phyloP scores from a whole-genome alignment of 768 basidiomycete genomes.

The Phanerodontia chrysosporium region DNA sequence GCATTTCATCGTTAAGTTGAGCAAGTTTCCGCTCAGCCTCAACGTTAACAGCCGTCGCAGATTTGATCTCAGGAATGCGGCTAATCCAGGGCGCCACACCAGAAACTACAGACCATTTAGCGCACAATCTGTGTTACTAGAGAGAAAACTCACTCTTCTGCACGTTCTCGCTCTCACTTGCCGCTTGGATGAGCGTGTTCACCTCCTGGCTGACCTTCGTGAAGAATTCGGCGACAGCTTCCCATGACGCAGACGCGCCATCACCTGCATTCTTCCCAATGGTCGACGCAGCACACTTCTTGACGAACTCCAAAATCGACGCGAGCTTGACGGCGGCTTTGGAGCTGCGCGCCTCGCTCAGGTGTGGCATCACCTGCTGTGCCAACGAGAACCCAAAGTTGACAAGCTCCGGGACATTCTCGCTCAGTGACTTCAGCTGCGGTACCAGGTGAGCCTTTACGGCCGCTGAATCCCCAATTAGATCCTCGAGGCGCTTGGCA shows the following conservation, averaged over 20 bases:
- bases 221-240: constrained; percentile 68
- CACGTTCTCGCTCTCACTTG: constrained; percentile 72
- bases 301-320: constrained; percentile 65
- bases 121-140: not conserved
- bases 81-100: constrained; percentile 82
- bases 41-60: constrained; percentile 77
- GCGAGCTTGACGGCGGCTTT: constrained; percentile 77
- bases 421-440: constrained; percentile 68
- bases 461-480: constrained; percentile 66
- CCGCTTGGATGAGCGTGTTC: constrained; percentile 62
- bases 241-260: constrained; percentile 70
- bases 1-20: constrained; percentile 86
- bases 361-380: constrained; percentile 81
- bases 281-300: constrained; percentile 67
- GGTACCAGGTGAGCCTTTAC: constrained; percentile 67
- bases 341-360: constrained; percentile 73
- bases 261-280: constrained; percentile 66
- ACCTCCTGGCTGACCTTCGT: constrained; percentile 68
- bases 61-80: constrained; percentile 79
- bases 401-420: constrained; percentile 73
- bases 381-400: constrained; percentile 93
- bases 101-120: constrained; percentile 41
- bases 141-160: constrained; percentile 62
- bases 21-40: constrained; percentile 89
- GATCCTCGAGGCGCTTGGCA: constrained; percentile 77